Conservation (phyloP, 2,329 filamentous ascomycete species). For the Calycina herbarum region DNA sequence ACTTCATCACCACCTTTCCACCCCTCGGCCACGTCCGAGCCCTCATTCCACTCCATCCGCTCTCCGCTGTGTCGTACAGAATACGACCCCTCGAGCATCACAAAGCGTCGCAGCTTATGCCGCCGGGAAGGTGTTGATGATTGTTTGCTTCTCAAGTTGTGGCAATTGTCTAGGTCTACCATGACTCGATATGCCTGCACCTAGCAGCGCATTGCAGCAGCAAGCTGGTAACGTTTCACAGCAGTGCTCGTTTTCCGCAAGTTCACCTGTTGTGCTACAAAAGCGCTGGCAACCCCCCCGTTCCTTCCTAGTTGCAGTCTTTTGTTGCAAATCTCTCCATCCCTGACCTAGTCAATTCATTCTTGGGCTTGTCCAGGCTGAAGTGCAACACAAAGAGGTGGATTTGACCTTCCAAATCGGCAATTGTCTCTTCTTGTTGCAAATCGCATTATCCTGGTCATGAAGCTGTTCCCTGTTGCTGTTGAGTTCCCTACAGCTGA, state of each 20-base stretch:
- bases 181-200: slow-evolving; percentile 6
- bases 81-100: background rate
- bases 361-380: background rate
- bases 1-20: background rate
- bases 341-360: background rate
- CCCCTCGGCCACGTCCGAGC: slow-evolving; percentile 2
- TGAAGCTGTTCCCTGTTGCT: slow-evolving; percentile 2
- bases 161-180: slow-evolving; percentile 1
- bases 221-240: slow-evolving; percentile 7
- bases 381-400: slow-evolving; percentile 1
- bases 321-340: slow-evolving; percentile 7
- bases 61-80: background rate
- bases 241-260: background rate
- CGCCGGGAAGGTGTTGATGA: background rate
- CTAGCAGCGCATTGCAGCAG: slow-evolving; percentile 5
- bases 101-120: background rate
- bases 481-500: background rate
- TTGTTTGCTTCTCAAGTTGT: background rate
- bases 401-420: background rate
- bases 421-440: background rate
- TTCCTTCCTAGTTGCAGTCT: background rate
- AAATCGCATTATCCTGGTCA: slow-evolving; percentile 5
- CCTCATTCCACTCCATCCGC: background rate
- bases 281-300: background rate
- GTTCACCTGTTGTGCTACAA: background rate